Base-by-base conservation (phyloP, 208 protist species). In the Porcisia deanei region DNA sequence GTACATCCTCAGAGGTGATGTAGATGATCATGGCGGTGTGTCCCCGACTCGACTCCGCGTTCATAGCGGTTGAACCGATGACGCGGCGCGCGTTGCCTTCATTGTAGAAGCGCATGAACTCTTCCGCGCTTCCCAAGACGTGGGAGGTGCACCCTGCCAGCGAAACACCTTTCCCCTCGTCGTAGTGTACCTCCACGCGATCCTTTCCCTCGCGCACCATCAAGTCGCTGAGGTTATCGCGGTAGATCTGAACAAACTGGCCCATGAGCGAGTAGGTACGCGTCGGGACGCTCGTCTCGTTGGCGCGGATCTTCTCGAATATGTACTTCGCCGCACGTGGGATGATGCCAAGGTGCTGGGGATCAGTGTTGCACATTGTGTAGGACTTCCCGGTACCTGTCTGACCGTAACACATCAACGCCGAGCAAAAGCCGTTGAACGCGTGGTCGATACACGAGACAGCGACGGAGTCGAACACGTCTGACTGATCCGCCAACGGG, bases 361-460 rank as follows among this genome's bases (percentile, higher is more conserved):
- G 82, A n/a, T 87, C 77, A 14, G 85, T 95, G 77, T 94, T 94
- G 81, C 89, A 96, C 95, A 98, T 96, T 10, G 95, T 98, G 81
- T 84, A 97, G 18, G 93, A 93, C 83, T 98, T 98, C 49, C 95
- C 95, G 0, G 95, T 97, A 64, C 94, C 93, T 12, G 95, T 98
- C 80, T 96, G 95, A 0, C 95, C 95, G 80, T 98, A 98, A 74
- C 91, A 96, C 92, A 98, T 96, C 37, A 98, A 77, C 0, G 95
- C 92, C 7, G 89, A 89, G 72, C 88, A 94, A 82, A 95, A 97
- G 20, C 95, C 95, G 34, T 94, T 87, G 75, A 98, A 92, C 25
- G 93, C 90, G 73, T 97, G 90, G 45, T 91, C 82, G 47, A 98
- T 85, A 63, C 91, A 96, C 2, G 94, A 90, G 3, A 91, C 76